phyloP scores from a whole-genome alignment of 495 filamentous ascomycete genomes.

The Aspergillus baeticus region DNA sequence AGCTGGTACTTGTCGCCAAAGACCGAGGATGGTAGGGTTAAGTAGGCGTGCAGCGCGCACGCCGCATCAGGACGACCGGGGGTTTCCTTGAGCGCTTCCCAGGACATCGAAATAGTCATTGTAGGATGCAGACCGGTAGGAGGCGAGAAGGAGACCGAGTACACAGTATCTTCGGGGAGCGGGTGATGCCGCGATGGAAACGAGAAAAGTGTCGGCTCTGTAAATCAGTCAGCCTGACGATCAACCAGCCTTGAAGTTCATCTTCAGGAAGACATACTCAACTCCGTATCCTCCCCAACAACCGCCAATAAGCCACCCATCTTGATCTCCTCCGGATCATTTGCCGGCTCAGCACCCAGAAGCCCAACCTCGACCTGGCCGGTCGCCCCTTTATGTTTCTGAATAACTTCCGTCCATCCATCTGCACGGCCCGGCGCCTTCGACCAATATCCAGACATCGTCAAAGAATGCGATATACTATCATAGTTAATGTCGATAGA shows the following conservation, averaged over 20 bases:
- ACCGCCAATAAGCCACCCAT: constrained; percentile 79
- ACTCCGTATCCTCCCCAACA: constrained; percentile 68
- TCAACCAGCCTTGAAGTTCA: neutral
- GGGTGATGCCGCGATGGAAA: constrained; percentile 84
- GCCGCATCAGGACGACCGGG: constrained; percentile 34
- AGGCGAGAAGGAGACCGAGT: constrained; percentile 51
- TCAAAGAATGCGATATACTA: constrained; percentile 61
- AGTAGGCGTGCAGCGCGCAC: constrained; percentile 78
- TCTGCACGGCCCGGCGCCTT: constrained; percentile 30
- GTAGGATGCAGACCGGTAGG: constrained; percentile 90
- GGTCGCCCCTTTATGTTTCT: constrained; percentile 30
- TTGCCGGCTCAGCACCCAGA: constrained; percentile 63
- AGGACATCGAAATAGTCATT: constrained; percentile 56
- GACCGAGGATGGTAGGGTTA: constrained; percentile 79
- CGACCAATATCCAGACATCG: constrained; percentile 61
- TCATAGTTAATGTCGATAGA: constrained; percentile 80
- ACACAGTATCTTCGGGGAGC: constrained; percentile 41
- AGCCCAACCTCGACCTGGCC: constrained; percentile 77
- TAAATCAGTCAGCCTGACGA: neutral
- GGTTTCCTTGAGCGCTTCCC: constrained; percentile 29
- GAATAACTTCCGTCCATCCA: constrained; percentile 52
- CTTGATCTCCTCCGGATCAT: constrained; percentile 68
- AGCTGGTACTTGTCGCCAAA: constrained; percentile 90
- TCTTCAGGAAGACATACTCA: constrained; percentile 48
- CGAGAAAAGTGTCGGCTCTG: constrained; percentile 79